A percentile compares a stretch with the other conserved stretches of the same genome.
phyloP scores from a whole-genome alignment of 345 rosid species.

The Lumnitzera littorea region DNA sequence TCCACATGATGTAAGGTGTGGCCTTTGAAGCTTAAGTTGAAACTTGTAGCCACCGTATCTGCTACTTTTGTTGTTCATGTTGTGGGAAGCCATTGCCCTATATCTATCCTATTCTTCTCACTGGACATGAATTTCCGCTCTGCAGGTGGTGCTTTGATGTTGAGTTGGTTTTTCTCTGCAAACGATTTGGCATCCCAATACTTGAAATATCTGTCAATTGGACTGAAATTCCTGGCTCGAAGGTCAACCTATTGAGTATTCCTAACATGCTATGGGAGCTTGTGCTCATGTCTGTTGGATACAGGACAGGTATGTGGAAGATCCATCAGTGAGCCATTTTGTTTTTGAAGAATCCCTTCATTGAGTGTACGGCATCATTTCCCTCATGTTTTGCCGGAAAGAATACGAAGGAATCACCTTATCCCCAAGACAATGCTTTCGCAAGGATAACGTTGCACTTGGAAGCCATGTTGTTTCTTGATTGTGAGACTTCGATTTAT shows the following conservation, averaged over 20 bases:
- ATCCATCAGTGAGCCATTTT: conserved; percentile 25
- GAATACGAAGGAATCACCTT: no score
- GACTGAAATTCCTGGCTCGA: conserved; percentile 97
- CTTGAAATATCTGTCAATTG: conserved; percentile 84
- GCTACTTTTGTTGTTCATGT: no score
- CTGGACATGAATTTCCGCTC: not conserved
- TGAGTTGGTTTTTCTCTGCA: conserved; percentile 86
- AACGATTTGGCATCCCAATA: conserved; percentile 64
- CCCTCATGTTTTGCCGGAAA: no score
- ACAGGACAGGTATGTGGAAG: conserved; percentile 81
- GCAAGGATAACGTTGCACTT: no score
- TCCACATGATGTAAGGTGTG: no score
- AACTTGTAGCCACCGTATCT: no score
- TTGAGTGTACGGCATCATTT: no score
- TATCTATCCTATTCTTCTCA: not conserved
- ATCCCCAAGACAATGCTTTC: no score
- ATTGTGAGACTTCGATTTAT: no score
- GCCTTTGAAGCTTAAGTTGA: no score
- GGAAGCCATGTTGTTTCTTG: no score
- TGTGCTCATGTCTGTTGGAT: conserved; percentile 80
- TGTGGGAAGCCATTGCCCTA: no score
- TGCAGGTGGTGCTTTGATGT: conserved; percentile 99
- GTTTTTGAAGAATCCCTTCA: not conserved
- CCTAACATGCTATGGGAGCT: conserved; percentile 99
- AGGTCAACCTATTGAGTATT: conserved; percentile 81